These are phyloP conservation scores for Leccinum uliginosum DNA, from an alignment of 768 basidiomycete genomes.

Conservation along the genomic window DNA sequence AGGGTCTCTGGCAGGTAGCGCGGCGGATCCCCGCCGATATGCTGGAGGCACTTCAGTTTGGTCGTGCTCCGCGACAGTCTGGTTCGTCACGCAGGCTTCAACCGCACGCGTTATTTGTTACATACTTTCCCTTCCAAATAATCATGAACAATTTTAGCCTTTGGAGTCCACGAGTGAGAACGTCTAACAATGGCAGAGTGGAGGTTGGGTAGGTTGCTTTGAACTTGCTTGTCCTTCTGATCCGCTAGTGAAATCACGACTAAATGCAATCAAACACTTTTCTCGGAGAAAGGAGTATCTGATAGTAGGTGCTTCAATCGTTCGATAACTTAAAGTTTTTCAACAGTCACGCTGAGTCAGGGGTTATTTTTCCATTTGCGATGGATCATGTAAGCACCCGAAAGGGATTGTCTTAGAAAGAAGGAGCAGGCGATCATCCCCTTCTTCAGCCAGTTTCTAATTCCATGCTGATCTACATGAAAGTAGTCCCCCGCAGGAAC, in stretches of 20 bases:
- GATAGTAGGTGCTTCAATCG: not conserved
- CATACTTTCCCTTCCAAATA: not conserved
- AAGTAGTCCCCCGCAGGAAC: not conserved
- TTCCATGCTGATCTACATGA: not conserved
- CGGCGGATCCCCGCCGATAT: constrained; percentile 24
- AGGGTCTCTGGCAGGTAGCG: constrained; percentile 29
- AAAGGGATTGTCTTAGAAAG: constrained; percentile 3
- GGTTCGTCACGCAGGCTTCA: constrained; percentile 1
- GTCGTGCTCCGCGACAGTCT: constrained; percentile 1
- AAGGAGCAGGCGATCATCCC: constrained; percentile 2
- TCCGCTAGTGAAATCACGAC: not conserved
- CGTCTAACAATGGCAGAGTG: not conserved
- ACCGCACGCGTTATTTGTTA: constrained; percentile 1
- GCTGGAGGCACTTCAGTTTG: constrained; percentile 14
- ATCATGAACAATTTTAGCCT: not conserved
- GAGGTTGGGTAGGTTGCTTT: not conserved
- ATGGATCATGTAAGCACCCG: constrained; percentile 4
- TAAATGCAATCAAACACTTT: not conserved
- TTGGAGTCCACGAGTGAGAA: not conserved
- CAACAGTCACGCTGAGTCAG: not conserved
- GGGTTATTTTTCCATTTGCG: not conserved
- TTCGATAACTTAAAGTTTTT: not conserved
- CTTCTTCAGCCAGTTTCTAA: not conserved
- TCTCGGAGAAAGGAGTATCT: not conserved
- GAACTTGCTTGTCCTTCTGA: not conserved